Base-by-base conservation (phyloP, 2,329 filamentous ascomycete genomes). In the Leptographium wingfieldii region DNA sequence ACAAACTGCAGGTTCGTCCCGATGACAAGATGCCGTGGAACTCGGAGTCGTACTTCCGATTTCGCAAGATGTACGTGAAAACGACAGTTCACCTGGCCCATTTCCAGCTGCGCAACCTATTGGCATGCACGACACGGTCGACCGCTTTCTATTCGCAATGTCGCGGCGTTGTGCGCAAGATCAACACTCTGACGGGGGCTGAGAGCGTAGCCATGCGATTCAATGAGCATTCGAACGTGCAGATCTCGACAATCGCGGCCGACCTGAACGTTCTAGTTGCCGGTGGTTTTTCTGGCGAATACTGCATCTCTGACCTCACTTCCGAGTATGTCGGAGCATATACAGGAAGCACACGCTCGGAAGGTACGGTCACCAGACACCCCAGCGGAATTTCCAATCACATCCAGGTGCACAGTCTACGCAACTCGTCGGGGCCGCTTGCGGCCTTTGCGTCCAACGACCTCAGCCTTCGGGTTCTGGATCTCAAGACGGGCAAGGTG, bases 371-470 rank as follows among this genome's bases (percentile, higher is more conserved):
- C 60, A 84, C 76, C 33, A 71, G 63, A 52, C 70, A 76, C 59
- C 61, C 67, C 4, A 81, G 79, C 62, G 80, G 80, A 43, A 86
- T 87, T 61, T 85, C 83, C 58, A 87, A 87, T 63, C 84, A 87
- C 67, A 73, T 85, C 35, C 78, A 85, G 64, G 71, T 87, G 11
- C 75, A 84, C 66, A 70, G 73, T 31, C 73, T 78, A 14, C 76
- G 83, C n/a, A 71, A 70, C 19, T 81, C 79, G 1, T 74, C 74
- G 1, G 68, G 72, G 0, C 82, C 83, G 2, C 67, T 78, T 9
- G 83, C 82, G 6, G 78, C 81, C 19, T 83, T 87, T 65, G 78
- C 82, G 3, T 85, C 82, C 51, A 87, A 87, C 63, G 84, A 87
- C 65, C 73, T 73, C 22, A 74, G 74, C 3, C 78, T 87, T 64